Base-by-base conservation (phyloP, 2,329 filamentous ascomycete genomes). In the Tolypocladium nubicola region DNA sequence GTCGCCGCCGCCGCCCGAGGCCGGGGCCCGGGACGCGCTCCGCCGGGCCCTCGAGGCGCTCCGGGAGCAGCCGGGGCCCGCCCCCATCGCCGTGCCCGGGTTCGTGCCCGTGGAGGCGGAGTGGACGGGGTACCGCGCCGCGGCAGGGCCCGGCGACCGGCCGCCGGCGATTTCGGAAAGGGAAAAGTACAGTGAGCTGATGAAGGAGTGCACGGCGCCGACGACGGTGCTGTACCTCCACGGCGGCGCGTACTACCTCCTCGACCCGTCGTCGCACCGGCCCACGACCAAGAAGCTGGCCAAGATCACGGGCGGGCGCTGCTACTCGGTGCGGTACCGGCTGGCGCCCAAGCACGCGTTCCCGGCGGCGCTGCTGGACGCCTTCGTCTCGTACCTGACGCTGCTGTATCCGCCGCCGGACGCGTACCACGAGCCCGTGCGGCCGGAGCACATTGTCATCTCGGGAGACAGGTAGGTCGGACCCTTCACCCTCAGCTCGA, bases 281-380 rank as follows among this genome's bases (percentile, higher is more conserved):
- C 68, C 75, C 0, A 71, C 79, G 0, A 79, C 77, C 21, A 81
- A 80, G 58, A 81, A 78, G 55, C 73, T 93, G 16, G 87, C 88
- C 26, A 84, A 85, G 66, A 68, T 85, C 57, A 86, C 82, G 0
- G 80, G 81, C 30, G 88, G 88, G 2, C 79, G 87, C 8, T 84
- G 84, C 43, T 88, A 89, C 71, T 85, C 81, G 37, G 84, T 92
- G 6, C 80, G 87, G 4, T 93, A 93, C 70, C 79, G 89, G 7
- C 79, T 94, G 3, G 82, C 87, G 14, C 89, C 89, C 0, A 86
- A 91, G 67, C 73, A 86, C 59, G 82, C 88, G 0, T 94, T 94
- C 67, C 89, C 89, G 0, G 77, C 86, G 0, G 87, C 88, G 1
- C 71, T 94, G 8, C 73, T 93, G 49, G 89, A 94, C 66, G 87